Evolutionary conservation across 2,329 filamentous ascomycete genomes (phyloP), one percentile per base, ranked within the genome.

Genomic region (Ascochyta clinopodiicola): DNA sequence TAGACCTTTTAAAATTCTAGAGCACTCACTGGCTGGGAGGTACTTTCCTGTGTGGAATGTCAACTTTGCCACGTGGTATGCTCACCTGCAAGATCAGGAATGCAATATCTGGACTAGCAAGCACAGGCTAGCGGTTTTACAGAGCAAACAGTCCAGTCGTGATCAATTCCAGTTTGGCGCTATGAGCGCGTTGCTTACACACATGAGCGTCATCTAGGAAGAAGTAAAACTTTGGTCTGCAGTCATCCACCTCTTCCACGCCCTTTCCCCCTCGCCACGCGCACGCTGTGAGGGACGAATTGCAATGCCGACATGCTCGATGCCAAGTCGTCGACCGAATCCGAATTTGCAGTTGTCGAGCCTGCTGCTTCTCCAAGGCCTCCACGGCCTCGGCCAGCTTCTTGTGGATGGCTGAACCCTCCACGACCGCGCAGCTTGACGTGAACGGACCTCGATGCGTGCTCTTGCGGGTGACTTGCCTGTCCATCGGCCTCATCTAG

Each of bases 261-360:
- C 6, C 63, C 63, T 37, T 59, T 62, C 10, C 66, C 64, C 29
- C 61, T 57, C 24, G 67, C 59, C 47, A 66, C 60, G 8, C 59
- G 59, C 9, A 72, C 59, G 51, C 69, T 72, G 36, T 68, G 80
- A 17, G 90, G 90, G 6, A 92, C 81, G 66, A 93, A 91, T 47
- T 85, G 85, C 57, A 93, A 76, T 3, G 88, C 80, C 1, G 88
- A 90, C 87, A 93, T 90, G 51, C 87, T 85, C 7, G 82, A 82
- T 1, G 85, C 77, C 4, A 93, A 77, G 48, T 83, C 82, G 39
- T 87, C 84, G 82, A 91, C 87, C 15, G 83, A 80, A 17, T 81
- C 78, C 56, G 84, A 82, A 3, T 59, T 25, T 35, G 44, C 35
- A 3, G 37, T 24, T 38, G 43, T n/a, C 42, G 47, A 47, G 12